Evolutionary conservation across 495 filamentous ascomycete genomes (phyloP).

Genomic region (Venustampulla echinocandica): DNA sequence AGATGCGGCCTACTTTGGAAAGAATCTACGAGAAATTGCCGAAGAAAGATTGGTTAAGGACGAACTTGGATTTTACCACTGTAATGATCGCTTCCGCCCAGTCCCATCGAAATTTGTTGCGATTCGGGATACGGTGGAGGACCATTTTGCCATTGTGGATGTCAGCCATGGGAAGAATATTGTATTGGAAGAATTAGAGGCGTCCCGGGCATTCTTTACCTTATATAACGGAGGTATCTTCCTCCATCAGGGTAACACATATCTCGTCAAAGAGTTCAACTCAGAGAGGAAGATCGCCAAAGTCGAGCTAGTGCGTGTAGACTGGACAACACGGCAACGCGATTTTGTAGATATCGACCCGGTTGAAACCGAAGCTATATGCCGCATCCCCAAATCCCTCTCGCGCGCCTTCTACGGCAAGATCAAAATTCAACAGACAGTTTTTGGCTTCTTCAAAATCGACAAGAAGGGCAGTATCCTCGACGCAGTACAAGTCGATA

Average conservation of each 20-base stretch:
- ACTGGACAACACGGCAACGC: constrained; percentile 90
- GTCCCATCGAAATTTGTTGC: constrained; percentile 73
- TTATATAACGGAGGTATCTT: constrained; percentile 98
- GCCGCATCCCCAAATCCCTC: constrained; percentile 48
- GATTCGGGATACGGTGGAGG: constrained; percentile 79
- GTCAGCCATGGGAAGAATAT: constrained; percentile 71
- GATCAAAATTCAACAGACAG: constrained; percentile 73
- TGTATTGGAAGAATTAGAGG: constrained; percentile 92
- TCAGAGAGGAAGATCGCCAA: constrained; percentile 65
- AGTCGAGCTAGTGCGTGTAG: constrained; percentile 71
- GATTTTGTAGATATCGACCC: constrained; percentile 96
- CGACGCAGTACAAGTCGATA: constrained; percentile 87
- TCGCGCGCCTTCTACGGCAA: constrained; percentile 71
- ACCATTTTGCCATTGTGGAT: constrained; percentile 89
- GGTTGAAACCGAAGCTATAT: constrained; percentile 71
- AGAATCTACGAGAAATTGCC: constrained; percentile 63
- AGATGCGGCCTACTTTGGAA: constrained; percentile 73
- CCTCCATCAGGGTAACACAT: constrained; percentile 87
- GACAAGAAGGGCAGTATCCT: constrained; percentile 75
- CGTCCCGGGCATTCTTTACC: constrained; percentile 88
- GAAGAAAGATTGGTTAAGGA: constrained; percentile 67
- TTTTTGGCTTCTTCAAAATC: constrained; percentile 95
- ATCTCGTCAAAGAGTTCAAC: constrained; percentile 83
- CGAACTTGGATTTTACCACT: constrained; percentile 76
- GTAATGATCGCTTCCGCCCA: constrained; percentile 79